A percentile compares a stretch with the other conserved stretches of the same genome.
phyloP scores from a whole-genome alignment of 305 asterid species.

The Solanum hybrid region DNA sequence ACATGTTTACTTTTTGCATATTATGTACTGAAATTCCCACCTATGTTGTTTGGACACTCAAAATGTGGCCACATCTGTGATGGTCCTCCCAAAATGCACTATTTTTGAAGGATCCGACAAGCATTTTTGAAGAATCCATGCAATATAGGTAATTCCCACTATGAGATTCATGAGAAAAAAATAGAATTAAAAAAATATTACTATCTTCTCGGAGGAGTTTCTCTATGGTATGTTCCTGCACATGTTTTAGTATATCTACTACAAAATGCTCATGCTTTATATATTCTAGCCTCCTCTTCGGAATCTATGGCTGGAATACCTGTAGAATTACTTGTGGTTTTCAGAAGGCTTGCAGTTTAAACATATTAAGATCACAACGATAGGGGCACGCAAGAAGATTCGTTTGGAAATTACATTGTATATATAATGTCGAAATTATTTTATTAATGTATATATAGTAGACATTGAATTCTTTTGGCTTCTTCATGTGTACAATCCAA shows the following conservation, averaged over 20 bases:
- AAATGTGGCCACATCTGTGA: no score
- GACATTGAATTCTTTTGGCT: neutral
- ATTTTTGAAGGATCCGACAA: no score
- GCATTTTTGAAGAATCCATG: neutral
- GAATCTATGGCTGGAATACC: constrained; percentile 11
- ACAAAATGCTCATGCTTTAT: constrained; percentile 6
- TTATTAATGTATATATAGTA: no score
- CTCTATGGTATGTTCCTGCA: constrained; percentile 39
- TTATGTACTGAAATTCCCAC: no score
- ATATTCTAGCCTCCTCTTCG: constrained; percentile 6
- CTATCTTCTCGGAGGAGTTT: constrained; percentile 32
- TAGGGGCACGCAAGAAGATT: no score
- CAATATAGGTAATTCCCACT: neutral
- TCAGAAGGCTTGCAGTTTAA: neutral
- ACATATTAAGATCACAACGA: neutral
- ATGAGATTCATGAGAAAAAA: neutral
- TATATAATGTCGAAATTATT: no score
- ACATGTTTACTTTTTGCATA: no score
- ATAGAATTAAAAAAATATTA: neutral
- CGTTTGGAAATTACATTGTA: no score
- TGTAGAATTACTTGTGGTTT: neutral
- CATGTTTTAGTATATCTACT: constrained; percentile 31
- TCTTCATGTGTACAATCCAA: no score
- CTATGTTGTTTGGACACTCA: no score
- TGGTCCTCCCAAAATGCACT: no score